Percentiles rank a stretch among this genome's conserved stretches.
phyloP scores from a whole-genome alignment of 2,329 filamentous ascomycete genomes.

The Sarocladiaceae sp. region DNA sequence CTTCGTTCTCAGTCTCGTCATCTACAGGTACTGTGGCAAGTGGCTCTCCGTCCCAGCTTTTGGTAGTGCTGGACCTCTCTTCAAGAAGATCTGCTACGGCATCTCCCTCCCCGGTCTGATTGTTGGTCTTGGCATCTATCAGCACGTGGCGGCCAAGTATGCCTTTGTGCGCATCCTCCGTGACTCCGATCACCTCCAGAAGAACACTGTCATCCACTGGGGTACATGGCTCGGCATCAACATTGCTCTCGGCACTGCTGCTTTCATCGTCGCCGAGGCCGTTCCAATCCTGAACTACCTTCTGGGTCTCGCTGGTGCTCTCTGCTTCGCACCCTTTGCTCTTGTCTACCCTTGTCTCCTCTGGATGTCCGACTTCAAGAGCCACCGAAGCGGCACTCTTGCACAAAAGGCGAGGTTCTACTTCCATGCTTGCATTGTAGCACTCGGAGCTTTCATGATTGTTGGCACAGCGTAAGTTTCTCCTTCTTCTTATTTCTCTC shows the following conservation, averaged over 20 bases:
- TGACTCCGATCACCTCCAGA: slow-evolving; percentile 19
- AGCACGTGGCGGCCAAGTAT: slow-evolving; percentile 62
- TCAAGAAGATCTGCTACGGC: slow-evolving; percentile 29
- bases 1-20: slow-evolving; percentile 23
- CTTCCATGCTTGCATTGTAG: slow-evolving; percentile 12
- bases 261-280: slow-evolving; percentile 12
- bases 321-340: slow-evolving; percentile 1
- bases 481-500: neutral
- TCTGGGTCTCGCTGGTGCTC: slow-evolving; percentile 1
- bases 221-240: slow-evolving; percentile 17
- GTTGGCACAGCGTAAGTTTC: slow-evolving; percentile 33
- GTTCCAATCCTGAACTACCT: slow-evolving; percentile 11
- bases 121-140: slow-evolving; percentile 69
- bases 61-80: slow-evolving; percentile 19
- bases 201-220: slow-evolving; percentile 21
- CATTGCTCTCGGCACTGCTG: slow-evolving; percentile 5
- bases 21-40: slow-evolving; percentile 24
- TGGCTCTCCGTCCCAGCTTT: slow-evolving; percentile 25
- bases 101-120: slow-evolving; percentile 22
- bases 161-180: slow-evolving; percentile 45
- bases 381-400: slow-evolving; percentile 15
- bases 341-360: slow-evolving; percentile 1
- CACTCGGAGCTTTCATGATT: slow-evolving; percentile 26
- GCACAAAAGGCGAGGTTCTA: slow-evolving; percentile 11
- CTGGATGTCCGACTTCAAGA: slow-evolving; percentile 13